Percentiles rank a stretch among this genome's conserved stretches.
Evolutionary conservation across 805 yeast species (phyloP).

Genomic region (Metschnikowia noctiluminum): DNA sequence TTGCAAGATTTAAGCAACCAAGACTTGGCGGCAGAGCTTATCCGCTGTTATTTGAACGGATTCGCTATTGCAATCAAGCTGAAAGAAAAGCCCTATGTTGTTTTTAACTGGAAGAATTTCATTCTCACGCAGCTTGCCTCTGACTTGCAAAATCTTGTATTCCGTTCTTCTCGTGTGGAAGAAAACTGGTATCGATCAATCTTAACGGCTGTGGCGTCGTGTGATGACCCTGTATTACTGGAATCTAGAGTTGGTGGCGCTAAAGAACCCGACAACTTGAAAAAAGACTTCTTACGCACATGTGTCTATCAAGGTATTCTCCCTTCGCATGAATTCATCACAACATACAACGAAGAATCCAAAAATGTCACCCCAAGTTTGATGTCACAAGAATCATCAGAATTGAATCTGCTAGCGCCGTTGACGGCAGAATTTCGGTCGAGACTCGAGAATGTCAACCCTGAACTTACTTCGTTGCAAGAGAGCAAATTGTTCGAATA

Average conservation of each 20-base stretch:
- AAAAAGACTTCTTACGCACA: slow-evolving; percentile 28
- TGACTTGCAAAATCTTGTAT: slow-evolving; percentile 17
- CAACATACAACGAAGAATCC: slow-evolving; percentile 28
- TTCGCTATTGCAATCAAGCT: slow-evolving; percentile 17
- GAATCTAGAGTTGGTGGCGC: slow-evolving; percentile 15
- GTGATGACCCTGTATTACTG: slow-evolving; percentile 3
- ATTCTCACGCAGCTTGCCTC: slow-evolving; percentile 29
- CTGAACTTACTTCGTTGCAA: slow-evolving; percentile 39
- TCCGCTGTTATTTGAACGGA: slow-evolving; percentile 23
- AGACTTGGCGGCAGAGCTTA: slow-evolving; percentile 18
- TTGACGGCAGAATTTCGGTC: slow-evolving; percentile 23
- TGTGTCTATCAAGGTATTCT: slow-evolving; percentile 29
- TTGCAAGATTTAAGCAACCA: slow-evolving; percentile 12
- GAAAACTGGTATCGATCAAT: slow-evolving; percentile 5
- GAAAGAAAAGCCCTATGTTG: slow-evolving; percentile 23
- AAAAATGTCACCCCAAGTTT: slow-evolving; percentile 20
- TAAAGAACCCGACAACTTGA: slow-evolving; percentile 21
- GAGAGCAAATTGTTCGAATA: slow-evolving; percentile 36
- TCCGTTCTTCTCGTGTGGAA: neutral
- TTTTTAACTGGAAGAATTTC: slow-evolving; percentile 36
- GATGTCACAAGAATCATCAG: slow-evolving; percentile 27
- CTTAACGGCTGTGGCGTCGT: slow-evolving; percentile 3
- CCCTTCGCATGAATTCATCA: slow-evolving; percentile 24
- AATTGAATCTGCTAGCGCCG: slow-evolving; percentile 18
- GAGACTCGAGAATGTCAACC: slow-evolving; percentile 31